These are phyloP conservation scores for Aspergillus taichungensis DNA, from an alignment of 495 filamentous ascomycete species.

Conservation along the genomic window DNA sequence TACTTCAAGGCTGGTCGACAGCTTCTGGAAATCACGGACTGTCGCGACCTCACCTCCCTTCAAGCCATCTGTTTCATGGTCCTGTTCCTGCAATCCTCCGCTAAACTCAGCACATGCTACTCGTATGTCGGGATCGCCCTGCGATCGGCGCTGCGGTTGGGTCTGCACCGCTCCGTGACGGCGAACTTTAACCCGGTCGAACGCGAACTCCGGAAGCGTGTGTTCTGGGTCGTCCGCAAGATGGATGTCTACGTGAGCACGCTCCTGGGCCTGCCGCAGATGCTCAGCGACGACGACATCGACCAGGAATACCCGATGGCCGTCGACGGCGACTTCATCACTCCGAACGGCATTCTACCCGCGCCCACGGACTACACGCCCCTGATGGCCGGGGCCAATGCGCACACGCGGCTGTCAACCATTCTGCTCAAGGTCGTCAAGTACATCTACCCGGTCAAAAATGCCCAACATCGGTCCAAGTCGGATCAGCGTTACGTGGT, in stretches of 20 bases:
- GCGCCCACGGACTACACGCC: slow-evolving; percentile 71
- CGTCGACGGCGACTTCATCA: slow-evolving; percentile 90
- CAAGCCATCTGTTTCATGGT: slow-evolving; percentile 91
- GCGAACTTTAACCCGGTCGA: slow-evolving; percentile 77
- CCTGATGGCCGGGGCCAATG: slow-evolving; percentile 72
- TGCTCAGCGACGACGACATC: slow-evolving; percentile 80
- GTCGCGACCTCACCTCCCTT: slow-evolving; percentile 73
- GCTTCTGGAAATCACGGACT: slow-evolving; percentile 84
- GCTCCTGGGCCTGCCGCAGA: slow-evolving; percentile 74
- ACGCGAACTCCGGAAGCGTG: slow-evolving; percentile 68
- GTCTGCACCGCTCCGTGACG: slow-evolving; percentile 72
- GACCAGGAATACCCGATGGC: slow-evolving; percentile 81
- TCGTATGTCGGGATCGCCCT: slow-evolving; percentile 86
- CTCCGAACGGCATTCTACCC: slow-evolving; percentile 58
- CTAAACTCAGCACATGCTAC: slow-evolving; percentile 87
- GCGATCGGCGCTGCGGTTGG: slow-evolving; percentile 76
- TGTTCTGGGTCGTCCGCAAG: slow-evolving; percentile 87
- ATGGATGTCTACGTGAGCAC: slow-evolving; percentile 93
- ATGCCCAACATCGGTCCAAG: slow-evolving; percentile 40
- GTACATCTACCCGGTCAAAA: slow-evolving; percentile 83
- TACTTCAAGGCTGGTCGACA: slow-evolving; percentile 76
- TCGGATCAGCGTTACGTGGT: slow-evolving; percentile 68
- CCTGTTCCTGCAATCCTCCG: slow-evolving; percentile 82
- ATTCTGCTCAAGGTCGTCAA: slow-evolving; percentile 80
- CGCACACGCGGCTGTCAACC: slow-evolving; percentile 67